Evolutionary conservation across 1,139 yeast species (phyloP).

Genomic region (Eremothecium coryli): DNA sequence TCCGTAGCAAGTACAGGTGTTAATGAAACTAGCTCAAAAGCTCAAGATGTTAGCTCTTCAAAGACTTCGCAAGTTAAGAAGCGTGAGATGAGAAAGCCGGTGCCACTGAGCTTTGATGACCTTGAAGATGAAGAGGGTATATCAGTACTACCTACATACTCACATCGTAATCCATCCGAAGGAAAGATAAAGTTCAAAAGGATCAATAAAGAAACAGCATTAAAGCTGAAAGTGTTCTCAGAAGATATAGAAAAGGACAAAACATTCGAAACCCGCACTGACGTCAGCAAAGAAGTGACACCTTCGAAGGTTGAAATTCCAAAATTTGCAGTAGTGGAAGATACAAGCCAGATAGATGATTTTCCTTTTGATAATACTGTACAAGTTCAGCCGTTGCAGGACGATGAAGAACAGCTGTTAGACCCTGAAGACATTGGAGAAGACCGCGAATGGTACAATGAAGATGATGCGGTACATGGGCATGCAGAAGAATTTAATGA

Average conservation of each 20-base stretch:
- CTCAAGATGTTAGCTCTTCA: not conserved
- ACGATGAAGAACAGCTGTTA: no score
- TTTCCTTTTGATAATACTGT: not conserved
- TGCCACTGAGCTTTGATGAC: conserved; percentile 2
- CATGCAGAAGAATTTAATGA: conserved; percentile 10
- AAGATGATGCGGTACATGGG: conserved; percentile 22
- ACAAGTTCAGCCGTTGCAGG: not conserved
- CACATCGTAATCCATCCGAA: no score
- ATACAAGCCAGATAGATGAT: not conserved
- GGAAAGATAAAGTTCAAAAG: conserved; percentile 12
- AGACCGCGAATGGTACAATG: conserved; percentile 25
- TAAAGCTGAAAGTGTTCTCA: conserved; percentile 15
- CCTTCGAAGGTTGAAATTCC: no score
- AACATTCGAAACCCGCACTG: not conserved
- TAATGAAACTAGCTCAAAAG: not conserved
- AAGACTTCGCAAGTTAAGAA: not conserved
- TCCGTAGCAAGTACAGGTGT: not conserved
- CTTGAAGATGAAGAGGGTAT: no score
- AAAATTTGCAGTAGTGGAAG: not conserved
- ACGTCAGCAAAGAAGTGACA: not conserved
- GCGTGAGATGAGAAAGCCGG: not conserved
- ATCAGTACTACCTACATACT: no score
- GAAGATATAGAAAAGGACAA: conserved; percentile 1
- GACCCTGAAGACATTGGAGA: conserved; percentile 3
- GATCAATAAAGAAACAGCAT: conserved; percentile 17